Evolutionary conservation across 2,329 filamentous ascomycete genomes (phyloP), one percentile per base, ranked within the genome.

Genomic region (Endocalyx cinctus): DNA sequence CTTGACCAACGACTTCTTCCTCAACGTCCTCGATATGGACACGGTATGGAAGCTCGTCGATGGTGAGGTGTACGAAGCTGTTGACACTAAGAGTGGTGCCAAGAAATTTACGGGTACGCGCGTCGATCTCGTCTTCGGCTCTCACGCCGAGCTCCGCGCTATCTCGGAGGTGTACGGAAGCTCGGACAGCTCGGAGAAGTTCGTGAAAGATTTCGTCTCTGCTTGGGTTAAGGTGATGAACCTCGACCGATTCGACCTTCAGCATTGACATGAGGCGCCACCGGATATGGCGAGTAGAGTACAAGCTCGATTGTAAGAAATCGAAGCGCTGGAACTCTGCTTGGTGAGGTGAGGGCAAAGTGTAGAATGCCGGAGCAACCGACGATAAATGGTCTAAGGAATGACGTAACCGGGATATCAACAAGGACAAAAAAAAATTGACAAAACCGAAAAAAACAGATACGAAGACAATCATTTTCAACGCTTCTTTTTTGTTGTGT

Each of bases 1-100:
- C 47, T 69, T 89, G 49, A 84, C 78, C 52, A 87, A 84, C 60
- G 84, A 88, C 64, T 89, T 87, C 72, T 89, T 89, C 53, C 73
- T 85, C 60, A 87, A 88, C 64, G 69, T 89, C 2, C 73, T 89
- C 16, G 82, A 87, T 51, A 74, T 71, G 50, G 64, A 61, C 58
- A 84, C 73, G 6, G 66, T 62, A 15, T 88, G 84, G 84, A 77
- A 77, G 63, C 50, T 72, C 0, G 62, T 62, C 25, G 63, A 64
- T 37, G 45, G 48, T n/a, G 82, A 87, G 48, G 35, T 69, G 31
- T 87, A 73, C 58, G 72, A 78, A 41, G 83, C 80, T 22, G 51
- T 62, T 11, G 79, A 86, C 63, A 78, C 77, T 57, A 79, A 79
- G 66, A 74, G 71, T 12, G 80, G 80, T 33, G 50, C 64, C 30